Evolutionary conservation across 2,329 filamentous ascomycete genomes (phyloP), one percentile per base, ranked within the genome.

Genomic region (Waltergamsia citrina): DNA sequence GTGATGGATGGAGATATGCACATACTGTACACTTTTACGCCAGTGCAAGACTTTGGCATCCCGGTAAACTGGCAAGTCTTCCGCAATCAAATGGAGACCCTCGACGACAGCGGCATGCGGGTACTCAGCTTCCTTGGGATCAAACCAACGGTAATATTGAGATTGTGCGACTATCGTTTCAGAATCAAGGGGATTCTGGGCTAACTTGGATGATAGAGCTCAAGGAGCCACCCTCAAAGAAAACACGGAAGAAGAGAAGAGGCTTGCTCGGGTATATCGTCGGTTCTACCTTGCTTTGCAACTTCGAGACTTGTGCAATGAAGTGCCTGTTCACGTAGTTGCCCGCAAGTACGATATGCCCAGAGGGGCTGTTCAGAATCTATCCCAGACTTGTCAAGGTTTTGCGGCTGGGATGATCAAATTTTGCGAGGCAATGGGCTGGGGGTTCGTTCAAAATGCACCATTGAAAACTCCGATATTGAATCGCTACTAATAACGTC

Each of bases 1-100:
- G 83, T 86, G 10, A 78, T 88, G 72, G 81, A 87, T 47, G 78
- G 81, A 4, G 83, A 88, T 41, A 79, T 88, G 76, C 83, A 87
- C 46, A 70, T 85, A 10, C 68, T 86, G 30, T 88, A 87, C 50
- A 77, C 75, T 24, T 86, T 87, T 42, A 86, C 83, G 0, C 83
- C 83, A 0, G 69, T 87, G 3, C 76, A 84, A 31, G 64, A 71
- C 31, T 59, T 63, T 18, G 60, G 59, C 2, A 57, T 67, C 4
- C 59, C 63, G 7, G 68, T 87, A 37, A 80, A 85, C 45, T 87
- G 83, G 83, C 71, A 72, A 34, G 69, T 78, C 1, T 86, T 85
- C 44, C 73, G 79, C 32, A 73, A 81, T 41, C 78, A 84, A 51
- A 69, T 87, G 54, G 80, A 85, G 40, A 47, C 53, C 3, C 65